Conservation (phyloP, 805 yeast genomes). For the Starmerella geochares region DNA sequence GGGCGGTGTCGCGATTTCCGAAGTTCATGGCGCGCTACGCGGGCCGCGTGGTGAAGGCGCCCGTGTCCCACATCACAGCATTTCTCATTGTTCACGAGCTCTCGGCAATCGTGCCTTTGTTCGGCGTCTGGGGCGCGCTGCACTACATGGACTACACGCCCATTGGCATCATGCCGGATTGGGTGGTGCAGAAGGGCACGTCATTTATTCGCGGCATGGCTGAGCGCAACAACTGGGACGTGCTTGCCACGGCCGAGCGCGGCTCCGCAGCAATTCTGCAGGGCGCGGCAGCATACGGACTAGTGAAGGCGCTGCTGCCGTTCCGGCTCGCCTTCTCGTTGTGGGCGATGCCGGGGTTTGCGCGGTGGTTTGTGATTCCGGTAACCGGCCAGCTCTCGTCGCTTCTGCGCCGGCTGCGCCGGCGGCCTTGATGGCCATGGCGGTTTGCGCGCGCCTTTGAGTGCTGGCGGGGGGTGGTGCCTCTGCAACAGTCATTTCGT, state of each 20-base stretch:
- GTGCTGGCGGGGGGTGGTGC: too few relatives aligned
- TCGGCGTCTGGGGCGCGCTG: constrained; percentile 57
- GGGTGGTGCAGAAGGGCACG: constrained; percentile 52
- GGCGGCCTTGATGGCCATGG: neutral
- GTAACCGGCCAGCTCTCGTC: constrained; percentile 27
- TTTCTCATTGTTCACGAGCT: constrained; percentile 63
- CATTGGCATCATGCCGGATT: constrained; percentile 42
- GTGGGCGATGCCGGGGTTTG: constrained; percentile 48
- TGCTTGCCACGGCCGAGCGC: constrained; percentile 36
- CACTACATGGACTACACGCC: constrained; percentile 49
- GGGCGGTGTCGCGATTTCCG: constrained; percentile 36
- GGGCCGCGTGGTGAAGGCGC: constrained; percentile 42
- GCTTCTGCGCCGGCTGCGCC: neutral
- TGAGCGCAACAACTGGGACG: constrained; percentile 29
- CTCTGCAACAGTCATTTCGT: too few relatives aligned
- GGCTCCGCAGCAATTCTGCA: constrained; percentile 50
- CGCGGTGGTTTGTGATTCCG: constrained; percentile 44
- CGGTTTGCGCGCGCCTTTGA: too few relatives aligned
- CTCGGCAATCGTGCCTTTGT: constrained; percentile 61
- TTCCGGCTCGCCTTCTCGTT: constrained; percentile 43
- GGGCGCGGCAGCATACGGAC: constrained; percentile 66
- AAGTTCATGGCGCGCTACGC: constrained; percentile 43
- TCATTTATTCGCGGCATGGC: constrained; percentile 45
- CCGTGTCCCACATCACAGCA: constrained; percentile 50
- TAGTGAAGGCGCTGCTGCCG: constrained; percentile 51